Base-by-base conservation (phyloP, 768 basidiomycete species). In the Candolleomyces eurysporus region DNA sequence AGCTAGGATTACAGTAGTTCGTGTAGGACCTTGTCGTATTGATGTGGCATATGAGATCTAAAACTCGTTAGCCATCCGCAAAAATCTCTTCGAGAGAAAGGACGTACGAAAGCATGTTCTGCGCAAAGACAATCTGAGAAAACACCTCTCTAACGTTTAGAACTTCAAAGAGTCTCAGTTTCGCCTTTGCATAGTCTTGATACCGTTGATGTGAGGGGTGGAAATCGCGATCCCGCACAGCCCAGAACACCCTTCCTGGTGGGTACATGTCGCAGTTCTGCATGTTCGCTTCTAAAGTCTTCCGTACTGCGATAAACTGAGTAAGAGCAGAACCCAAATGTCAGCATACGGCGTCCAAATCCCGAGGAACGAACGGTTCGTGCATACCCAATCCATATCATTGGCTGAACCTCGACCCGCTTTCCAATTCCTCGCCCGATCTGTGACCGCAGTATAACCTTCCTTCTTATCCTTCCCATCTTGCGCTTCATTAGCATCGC, bases 221-320 rank as follows among this genome's bases (percentile, higher is more conserved):
- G 22, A 93, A 70, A 71, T 91, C 88, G 51, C 82, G 80, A 60
- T 92, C 87, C 59, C 89, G 82, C 71, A 92, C 78, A 5, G 87
- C 91, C 91, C 91, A 92, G 36, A 91, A 78, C 16, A 93, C 86
- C 8, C 86, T 81, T 3, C 91, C 92, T 0, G 92, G 89, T 13
- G 91, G 91, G 63, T 84, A 92, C 70, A 91, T 81, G 64, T 87
- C 81, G 3, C 84, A 75, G 77, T 81, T 83, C 53, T 85, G 82
- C 91, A 94, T 93, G 61, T 90, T 92, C 49, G 91, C 91, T 70
- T 93, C 90, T 0, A 94, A 80, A 3, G 91, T 92, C 78, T 91
- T 93, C 49, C 92, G 84, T 61, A 90, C 82, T 0, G 90, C 83
- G 43, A 93, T 76, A 67, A 94, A 91, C 92, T 93, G 45, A 7